Evolutionary conservation across 352 stramenopile genomes (phyloP).

Genomic region (Pythium myriotylum): DNA sequence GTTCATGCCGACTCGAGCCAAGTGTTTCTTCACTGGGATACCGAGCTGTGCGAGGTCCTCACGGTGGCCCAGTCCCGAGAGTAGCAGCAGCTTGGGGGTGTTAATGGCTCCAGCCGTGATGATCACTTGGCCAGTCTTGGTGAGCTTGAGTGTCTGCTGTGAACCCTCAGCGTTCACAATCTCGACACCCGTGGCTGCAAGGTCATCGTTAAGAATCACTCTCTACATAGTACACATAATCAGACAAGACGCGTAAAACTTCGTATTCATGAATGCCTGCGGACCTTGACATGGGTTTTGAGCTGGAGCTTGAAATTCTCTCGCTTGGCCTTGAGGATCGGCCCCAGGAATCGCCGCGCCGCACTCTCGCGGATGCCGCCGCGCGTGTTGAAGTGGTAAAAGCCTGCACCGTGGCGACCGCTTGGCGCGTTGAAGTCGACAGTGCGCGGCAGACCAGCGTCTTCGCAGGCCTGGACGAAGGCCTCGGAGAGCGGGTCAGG

Average conservation of each 20-base stretch:
- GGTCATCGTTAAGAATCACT: conserved; percentile 52
- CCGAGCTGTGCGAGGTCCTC: conserved; percentile 44
- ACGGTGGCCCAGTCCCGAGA: conserved; percentile 57
- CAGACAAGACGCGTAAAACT: too few relatives aligned
- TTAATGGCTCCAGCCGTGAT: conserved; percentile 85
- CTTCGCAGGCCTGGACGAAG: conserved; percentile 56
- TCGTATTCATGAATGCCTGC: too few relatives aligned
- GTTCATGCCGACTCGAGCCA: conserved; percentile 85
- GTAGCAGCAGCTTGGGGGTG: conserved; percentile 85
- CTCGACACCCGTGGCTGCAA: conserved; percentile 47
- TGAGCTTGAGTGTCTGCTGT: conserved; percentile 41
- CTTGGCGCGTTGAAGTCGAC: conserved; percentile 84
- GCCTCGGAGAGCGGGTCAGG: conserved; percentile 40
- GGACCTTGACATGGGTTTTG: conserved; percentile 64
- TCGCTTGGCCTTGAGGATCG: conserved; percentile 41
- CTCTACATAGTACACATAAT: conserved; percentile 27
- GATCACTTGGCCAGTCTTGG: conserved; percentile 55
- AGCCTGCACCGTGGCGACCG: conserved; percentile 67
- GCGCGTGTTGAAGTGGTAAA: conserved; percentile 89
- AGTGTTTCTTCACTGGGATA: conserved; percentile 63
- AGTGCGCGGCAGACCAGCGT: conserved; percentile 57
- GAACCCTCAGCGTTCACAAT: conserved; percentile 40
- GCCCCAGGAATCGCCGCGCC: conserved; percentile 67
- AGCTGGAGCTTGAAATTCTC: conserved; percentile 57
- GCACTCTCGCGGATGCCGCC: conserved; percentile 84